Percentiles rank a stretch among this genome's conserved stretches.
These are phyloP conservation scores for Mrakiaceae sp. DNA, from an alignment of 1,284 basidiomycete genomes.

Conservation along the genomic window DNA sequence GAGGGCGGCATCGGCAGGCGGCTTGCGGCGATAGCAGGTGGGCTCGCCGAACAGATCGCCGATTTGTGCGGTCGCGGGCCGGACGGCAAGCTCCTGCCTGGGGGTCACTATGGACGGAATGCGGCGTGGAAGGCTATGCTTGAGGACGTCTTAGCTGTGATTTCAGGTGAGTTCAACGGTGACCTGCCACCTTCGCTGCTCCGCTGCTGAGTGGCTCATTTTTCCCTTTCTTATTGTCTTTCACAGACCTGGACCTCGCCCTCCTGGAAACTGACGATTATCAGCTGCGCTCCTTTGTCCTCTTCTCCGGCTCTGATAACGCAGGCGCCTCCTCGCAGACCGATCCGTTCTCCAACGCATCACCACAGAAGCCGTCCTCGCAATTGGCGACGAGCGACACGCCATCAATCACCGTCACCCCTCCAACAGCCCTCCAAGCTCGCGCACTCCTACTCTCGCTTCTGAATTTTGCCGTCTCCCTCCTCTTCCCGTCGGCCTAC, in stretches of 20 bases:
- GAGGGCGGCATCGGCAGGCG: background rate
- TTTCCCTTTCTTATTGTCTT: no score
- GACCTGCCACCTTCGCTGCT: no score
- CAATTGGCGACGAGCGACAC: background rate
- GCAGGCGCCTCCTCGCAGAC: background rate
- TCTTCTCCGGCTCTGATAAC: background rate
- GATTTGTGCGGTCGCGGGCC: background rate
- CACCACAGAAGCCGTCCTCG: background rate
- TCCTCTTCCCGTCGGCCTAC: background rate
- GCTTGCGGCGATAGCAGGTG: background rate
- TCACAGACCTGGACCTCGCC: no score
- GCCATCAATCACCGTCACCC: background rate
- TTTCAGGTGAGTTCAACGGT: background rate
- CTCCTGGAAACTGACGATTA: background rate
- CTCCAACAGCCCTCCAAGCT: background rate
- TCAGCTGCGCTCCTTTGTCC: background rate
- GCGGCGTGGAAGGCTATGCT: constrained; percentile 4
- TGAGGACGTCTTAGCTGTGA: background rate
- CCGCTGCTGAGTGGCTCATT: no score
- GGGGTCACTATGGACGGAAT: background rate
- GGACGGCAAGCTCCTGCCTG: background rate
- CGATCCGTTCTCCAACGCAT: background rate
- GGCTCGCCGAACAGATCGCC: background rate
- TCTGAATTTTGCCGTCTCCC: background rate
- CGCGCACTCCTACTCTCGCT: constrained; percentile 11